phyloP scores from a whole-genome alignment of 768 basidiomycete genomes.

The Boletus pseudopeckii region DNA sequence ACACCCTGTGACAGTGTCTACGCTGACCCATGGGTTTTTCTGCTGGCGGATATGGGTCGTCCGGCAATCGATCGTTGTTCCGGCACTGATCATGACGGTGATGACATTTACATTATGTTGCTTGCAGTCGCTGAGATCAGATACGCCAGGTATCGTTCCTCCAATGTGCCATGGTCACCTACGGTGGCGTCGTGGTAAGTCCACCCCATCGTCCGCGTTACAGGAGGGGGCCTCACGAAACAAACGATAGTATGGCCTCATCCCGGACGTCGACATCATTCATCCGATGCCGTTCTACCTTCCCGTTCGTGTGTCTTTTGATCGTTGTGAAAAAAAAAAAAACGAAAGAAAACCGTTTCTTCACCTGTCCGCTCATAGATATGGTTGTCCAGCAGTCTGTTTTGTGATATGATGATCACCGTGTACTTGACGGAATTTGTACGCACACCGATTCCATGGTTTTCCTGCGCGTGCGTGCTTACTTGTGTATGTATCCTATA shows the following conservation, averaged over 20 bases:
- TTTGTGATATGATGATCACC: conserved; percentile 12
- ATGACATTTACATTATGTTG: background rate
- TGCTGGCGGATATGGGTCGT: conserved; percentile 10
- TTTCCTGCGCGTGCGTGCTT: background rate
- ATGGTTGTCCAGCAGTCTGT: conserved; percentile 5
- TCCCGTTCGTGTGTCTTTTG: background rate
- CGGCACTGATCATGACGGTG: conserved; percentile 4
- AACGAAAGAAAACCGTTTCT: too few species aligned
- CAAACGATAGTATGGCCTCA: conserved; percentile 3
- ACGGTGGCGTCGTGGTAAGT: conserved; percentile 6
- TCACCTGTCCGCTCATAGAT: background rate
- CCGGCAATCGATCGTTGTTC: background rate
- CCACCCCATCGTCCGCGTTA: background rate
- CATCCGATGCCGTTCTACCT: conserved; percentile 7
- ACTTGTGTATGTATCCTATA: background rate
- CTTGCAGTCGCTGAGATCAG: background rate
- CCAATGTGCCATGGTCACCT: conserved; percentile 11
- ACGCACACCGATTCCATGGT: background rate
- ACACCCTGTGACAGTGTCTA: background rate
- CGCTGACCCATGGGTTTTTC: conserved; percentile 7
- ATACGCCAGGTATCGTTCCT: conserved; percentile 5
- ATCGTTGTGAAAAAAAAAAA: too few species aligned
- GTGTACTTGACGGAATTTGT: conserved; percentile 7
- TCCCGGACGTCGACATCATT: conserved; percentile 1
- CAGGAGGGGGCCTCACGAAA: background rate